Conservation (phyloP, 179 eudicot species). For the Pouteria campechiana region DNA sequence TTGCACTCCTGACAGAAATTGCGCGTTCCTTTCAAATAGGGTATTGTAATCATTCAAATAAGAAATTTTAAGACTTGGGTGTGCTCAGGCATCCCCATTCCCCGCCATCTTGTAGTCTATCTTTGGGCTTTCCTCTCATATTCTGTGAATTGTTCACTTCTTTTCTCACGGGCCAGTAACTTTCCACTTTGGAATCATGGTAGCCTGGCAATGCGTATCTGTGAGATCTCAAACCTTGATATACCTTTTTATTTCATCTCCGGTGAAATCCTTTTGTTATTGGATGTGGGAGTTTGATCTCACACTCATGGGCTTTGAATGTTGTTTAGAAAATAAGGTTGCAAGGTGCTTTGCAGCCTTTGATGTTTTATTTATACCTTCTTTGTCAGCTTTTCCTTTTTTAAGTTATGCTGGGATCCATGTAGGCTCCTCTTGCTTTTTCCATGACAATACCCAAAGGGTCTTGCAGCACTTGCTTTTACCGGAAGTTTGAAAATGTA, state of each 20-base stretch:
- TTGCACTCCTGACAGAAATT: constrained; percentile 14
- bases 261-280: background rate
- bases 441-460: no score
- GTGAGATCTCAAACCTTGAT: constrained; percentile 22
- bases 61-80: constrained; percentile 13
- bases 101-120: no score
- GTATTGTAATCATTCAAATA: constrained; percentile 1
- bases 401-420: no score
- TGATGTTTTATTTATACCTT: constrained; percentile 4
- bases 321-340: background rate
- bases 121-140: no score
- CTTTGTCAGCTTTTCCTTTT: constrained; percentile 12
- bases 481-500: no score
- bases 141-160: no score
- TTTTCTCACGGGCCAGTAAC: constrained; percentile 1
- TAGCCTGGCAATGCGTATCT: constrained; percentile 20
- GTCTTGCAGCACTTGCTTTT: no score
- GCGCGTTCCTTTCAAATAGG: constrained; percentile 11
- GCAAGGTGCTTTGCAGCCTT: constrained; percentile 6
- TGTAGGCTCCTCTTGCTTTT: no score
- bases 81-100: constrained; percentile 15
- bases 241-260: constrained; percentile 6
- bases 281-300: constrained; percentile 6
- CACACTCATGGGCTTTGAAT: background rate
- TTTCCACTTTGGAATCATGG: constrained; percentile 30